Conservation (phyloP, 495 filamentous ascomycete genomes). For the Alectoria sarmentosa region DNA sequence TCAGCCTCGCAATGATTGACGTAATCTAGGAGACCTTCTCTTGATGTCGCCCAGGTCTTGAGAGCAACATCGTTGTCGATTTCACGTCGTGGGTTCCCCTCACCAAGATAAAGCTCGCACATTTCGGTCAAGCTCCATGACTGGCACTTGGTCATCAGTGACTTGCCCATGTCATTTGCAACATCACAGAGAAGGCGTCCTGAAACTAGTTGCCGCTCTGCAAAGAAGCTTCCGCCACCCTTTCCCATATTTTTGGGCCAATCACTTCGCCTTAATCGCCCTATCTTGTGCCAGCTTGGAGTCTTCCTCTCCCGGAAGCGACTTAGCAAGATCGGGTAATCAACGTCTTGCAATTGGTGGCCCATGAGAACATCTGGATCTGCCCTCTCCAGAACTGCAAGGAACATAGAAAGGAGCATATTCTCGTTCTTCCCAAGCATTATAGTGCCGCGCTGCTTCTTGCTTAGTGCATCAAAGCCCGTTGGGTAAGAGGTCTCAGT, state of each 20-base stretch:
- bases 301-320: conserved; percentile 86
- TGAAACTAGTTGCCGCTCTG: conserved; percentile 81
- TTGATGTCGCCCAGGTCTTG: conserved; percentile 78
- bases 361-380: conserved; percentile 94
- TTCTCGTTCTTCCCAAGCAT: conserved; percentile 75
- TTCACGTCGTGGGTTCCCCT: conserved; percentile 62
- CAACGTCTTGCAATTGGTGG: conserved; percentile 94
- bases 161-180: conserved; percentile 95
- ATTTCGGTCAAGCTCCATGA: conserved; percentile 98
- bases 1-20: conserved; percentile 87
- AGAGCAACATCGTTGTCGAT: conserved; percentile 81
- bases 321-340: conserved; percentile 84
- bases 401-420: conserved; percentile 75
- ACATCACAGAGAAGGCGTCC: conserved; percentile 90
- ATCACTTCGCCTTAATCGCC: conserved; percentile 69
- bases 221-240: conserved; percentile 80
- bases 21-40: conserved; percentile 86
- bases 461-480: conserved; percentile 71
- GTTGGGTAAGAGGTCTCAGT: conserved; percentile 65
- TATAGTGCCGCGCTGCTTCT: conserved; percentile 64
- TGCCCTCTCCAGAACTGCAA: conserved; percentile 76
- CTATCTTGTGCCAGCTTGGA: conserved; percentile 86
- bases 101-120: conserved; percentile 79
- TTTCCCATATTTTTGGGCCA: conserved; percentile 90
- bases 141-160: conserved; percentile 92